These are phyloP conservation scores for Setomelanomma holmii DNA, from an alignment of 2,329 filamentous ascomycete species.

Conservation along the genomic window DNA sequence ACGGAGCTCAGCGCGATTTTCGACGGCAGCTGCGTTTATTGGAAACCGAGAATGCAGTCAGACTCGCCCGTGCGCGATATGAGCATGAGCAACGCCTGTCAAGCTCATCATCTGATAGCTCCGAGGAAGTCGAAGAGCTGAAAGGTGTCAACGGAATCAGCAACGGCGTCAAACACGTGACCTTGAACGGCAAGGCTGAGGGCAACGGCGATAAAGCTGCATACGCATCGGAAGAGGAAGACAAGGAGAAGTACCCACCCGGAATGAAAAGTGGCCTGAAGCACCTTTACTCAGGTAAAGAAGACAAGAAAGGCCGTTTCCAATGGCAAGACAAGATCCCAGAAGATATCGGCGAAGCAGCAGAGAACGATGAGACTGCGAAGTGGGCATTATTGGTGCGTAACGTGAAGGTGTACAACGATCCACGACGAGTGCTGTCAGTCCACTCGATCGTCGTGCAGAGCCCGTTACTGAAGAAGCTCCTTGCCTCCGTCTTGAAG, in stretches of 20 bases:
- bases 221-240: slow-evolving; percentile 7
- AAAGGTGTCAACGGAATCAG: neutral
- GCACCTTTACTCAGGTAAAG: slow-evolving; percentile 59
- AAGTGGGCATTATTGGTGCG: slow-evolving; percentile 60
- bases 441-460: slow-evolving; percentile 72
- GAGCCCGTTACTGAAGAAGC: slow-evolving; percentile 66
- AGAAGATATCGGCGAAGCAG: slow-evolving; percentile 45
- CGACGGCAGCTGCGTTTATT: neutral
- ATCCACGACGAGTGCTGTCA: slow-evolving; percentile 66
- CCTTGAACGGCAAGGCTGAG: slow-evolving; percentile 2
- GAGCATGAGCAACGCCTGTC: neutral
- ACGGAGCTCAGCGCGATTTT: neutral
- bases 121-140: neutral
- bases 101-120: neutral
- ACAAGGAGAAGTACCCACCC: slow-evolving; percentile 22
- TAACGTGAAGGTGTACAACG: slow-evolving; percentile 54
- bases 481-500: slow-evolving; percentile 63
- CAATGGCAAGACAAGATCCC: slow-evolving; percentile 46
- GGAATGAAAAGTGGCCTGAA: slow-evolving; percentile 54
- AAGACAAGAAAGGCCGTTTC: slow-evolving; percentile 43
- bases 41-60: neutral
- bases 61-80: neutral
- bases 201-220: no score
- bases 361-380: slow-evolving; percentile 67
- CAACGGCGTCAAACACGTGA: slow-evolving; percentile 8